Evolutionary conservation across 805 yeast genomes (phyloP), one percentile per base, ranked within the genome.

Genomic region (Wickerhamomyces kurtzmanii): DNA sequence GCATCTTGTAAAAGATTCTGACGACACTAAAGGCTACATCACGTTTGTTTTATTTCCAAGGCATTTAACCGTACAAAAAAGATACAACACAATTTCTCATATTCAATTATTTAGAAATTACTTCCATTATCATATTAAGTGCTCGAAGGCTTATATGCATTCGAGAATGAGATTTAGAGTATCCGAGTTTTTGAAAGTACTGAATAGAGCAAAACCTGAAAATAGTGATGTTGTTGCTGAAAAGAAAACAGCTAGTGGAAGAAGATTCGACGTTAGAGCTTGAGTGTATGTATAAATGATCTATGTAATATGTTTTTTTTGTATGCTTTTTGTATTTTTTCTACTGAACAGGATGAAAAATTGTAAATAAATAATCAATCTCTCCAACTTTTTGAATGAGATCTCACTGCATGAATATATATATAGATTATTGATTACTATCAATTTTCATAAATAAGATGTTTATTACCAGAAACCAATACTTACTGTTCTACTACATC

Each of bases 141-240:
- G 96, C 56, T 86, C 96, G 36, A 91, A 91, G 66, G 97, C 98
- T 20, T 91, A 83, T 59, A 76, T 91, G 78, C 99, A 91, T 57
- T 85, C 95, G 28, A 78, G 99, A 66, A 91, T 91, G 99, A 75
- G 99, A 57, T 84, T 67, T 58, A 73, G 98, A 47, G 97, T 91
- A 15, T 77, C 81, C 42, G 91, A 93, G 46, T 91, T 87, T 63
- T 71, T 87, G 51, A 91, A 91, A 66, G 89, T 91, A 18, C 74
- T 91, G 59, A 91, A 91, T 62, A 72, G 99, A 50, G 98, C 98
- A 17, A 86, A 87, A 58, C 89, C 96, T 16, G 99, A 91, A 46
- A 81, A 74, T 33, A 80, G 75, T 12, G 91, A 80, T 33, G 80
- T 73, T 32, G 86, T 50, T 10, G n/a, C n/a, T n/a, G 56, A 51